Conservation (phyloP, 495 filamentous ascomycete genomes). For the Beverwykella pulmonaria region DNA sequence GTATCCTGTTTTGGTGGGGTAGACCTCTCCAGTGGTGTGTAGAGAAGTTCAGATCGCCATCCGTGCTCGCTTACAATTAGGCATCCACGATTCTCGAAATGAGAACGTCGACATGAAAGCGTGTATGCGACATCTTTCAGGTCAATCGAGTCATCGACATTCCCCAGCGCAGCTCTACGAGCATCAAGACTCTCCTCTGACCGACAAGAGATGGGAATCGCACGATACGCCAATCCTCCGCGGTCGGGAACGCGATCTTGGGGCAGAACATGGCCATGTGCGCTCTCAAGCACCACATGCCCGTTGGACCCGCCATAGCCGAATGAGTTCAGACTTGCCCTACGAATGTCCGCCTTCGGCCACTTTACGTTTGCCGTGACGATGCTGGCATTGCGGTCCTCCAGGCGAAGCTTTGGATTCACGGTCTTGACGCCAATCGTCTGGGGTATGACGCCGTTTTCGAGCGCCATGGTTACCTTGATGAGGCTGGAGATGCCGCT, state of each 20-base stretch:
- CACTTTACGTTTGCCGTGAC: not conserved
- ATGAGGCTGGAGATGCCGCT: slow-evolving; percentile 46
- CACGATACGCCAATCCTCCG: not conserved
- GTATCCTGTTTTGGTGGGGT: not conserved
- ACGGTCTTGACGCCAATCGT: not conserved
- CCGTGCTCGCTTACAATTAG: not conserved
- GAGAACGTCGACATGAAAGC: not conserved
- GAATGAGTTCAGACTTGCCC: slow-evolving; percentile 46
- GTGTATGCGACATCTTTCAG: not conserved
- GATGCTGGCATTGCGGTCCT: not conserved
- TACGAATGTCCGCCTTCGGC: not conserved
- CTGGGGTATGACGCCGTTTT: slow-evolving; percentile 44
- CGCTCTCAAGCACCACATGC: slow-evolving; percentile 25
- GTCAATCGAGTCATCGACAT: not conserved
- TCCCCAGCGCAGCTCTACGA: not conserved
- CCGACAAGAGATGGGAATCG: not conserved
- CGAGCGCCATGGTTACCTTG: slow-evolving; percentile 43
- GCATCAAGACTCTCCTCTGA: not conserved
- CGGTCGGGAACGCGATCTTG: not conserved
- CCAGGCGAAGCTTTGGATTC: not conserved
- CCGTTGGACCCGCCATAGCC: slow-evolving; percentile 46
- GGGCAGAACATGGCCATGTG: not conserved
- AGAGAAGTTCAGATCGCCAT: not conserved
- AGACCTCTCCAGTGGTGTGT: not conserved
- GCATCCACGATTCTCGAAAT: not conserved